Conservation (phyloP, 495 filamentous ascomycete genomes). For the Hyaloscypha finlandica region DNA sequence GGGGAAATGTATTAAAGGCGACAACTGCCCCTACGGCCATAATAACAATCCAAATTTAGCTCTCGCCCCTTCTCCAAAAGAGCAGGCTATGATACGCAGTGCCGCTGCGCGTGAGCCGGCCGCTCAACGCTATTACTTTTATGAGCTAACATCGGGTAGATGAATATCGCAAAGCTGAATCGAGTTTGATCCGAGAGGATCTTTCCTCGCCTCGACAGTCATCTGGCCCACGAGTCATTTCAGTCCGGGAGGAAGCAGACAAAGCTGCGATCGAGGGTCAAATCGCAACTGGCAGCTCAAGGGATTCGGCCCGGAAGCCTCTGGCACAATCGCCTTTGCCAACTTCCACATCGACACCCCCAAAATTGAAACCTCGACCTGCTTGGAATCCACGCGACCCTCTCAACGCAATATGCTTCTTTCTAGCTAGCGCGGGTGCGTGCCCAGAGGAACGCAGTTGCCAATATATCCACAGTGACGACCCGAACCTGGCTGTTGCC, state of each 20-base stretch:
- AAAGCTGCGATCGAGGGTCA: neutral
- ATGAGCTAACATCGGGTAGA: neutral
- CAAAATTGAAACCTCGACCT: neutral
- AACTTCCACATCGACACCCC: neutral
- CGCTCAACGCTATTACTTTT: neutral
- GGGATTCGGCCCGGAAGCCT: neutral
- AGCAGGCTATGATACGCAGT: neutral
- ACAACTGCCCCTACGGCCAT: constrained; percentile 10
- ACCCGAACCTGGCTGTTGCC: constrained; percentile 9
- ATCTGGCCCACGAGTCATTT: neutral
- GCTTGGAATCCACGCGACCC: constrained; percentile 13
- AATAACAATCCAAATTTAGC: constrained; percentile 5
- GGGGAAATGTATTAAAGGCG: neutral
- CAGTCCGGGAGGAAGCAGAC: neutral
- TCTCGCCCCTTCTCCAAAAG: constrained; percentile 13
- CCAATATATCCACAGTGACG: constrained; percentile 14
- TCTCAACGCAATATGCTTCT: constrained; percentile 23
- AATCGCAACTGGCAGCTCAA: neutral
- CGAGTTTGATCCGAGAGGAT: neutral
- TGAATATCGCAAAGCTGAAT: neutral
- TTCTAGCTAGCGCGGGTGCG: neutral
- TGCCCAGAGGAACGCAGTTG: constrained; percentile 5
- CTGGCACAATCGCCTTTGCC: neutral
- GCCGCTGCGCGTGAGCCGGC: neutral
- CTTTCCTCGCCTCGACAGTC: neutral